Percentiles rank a stretch among this genome's conserved stretches.
These are phyloP conservation scores for Ophiostoma australiae DNA, from an alignment of 2,329 filamentous ascomycete species.

Conservation along the genomic window DNA sequence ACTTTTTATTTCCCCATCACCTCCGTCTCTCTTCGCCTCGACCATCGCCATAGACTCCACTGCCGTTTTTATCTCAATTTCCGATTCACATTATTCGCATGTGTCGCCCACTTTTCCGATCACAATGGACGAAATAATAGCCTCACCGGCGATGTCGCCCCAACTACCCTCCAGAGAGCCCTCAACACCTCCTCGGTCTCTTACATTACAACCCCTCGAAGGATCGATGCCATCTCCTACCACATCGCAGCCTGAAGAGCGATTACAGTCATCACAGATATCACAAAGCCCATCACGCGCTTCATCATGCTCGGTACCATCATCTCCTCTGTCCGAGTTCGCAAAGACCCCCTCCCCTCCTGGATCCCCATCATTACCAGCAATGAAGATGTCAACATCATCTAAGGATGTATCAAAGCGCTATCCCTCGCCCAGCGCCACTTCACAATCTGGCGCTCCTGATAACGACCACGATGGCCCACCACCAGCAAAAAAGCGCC, in stretches of 20 bases:
- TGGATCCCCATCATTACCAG: conserved; percentile 35
- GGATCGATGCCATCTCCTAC: not conserved
- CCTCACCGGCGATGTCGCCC: conserved; percentile 22
- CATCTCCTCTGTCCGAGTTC: conserved; percentile 43
- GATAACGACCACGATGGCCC: conserved; percentile 50
- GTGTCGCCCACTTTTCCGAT: not conserved
- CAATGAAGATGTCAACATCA: conserved; percentile 27
- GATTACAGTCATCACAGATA: not conserved
- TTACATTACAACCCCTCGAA: not conserved
- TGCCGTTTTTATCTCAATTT: not conserved
- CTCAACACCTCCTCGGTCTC: not conserved
- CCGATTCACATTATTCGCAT: not conserved
- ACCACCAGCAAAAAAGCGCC: conserved; percentile 71
- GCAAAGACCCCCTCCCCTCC: conserved; percentile 51
- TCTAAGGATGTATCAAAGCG: conserved; percentile 40
- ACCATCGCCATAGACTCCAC: not conserved
- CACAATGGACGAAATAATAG: conserved; percentile 24
- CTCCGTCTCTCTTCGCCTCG: conserved; percentile 1
- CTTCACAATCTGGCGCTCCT: conserved; percentile 43
- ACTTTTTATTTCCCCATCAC: not conserved
- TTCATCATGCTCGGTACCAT: conserved; percentile 18
- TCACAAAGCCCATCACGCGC: conserved; percentile 15
- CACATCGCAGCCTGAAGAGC: not conserved
- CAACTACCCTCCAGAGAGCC: not conserved
- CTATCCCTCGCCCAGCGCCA: conserved; percentile 51